Evolutionary conservation across 2,329 filamentous ascomycete genomes (phyloP).

Genomic region (Bimuria novae-zelandiae): DNA sequence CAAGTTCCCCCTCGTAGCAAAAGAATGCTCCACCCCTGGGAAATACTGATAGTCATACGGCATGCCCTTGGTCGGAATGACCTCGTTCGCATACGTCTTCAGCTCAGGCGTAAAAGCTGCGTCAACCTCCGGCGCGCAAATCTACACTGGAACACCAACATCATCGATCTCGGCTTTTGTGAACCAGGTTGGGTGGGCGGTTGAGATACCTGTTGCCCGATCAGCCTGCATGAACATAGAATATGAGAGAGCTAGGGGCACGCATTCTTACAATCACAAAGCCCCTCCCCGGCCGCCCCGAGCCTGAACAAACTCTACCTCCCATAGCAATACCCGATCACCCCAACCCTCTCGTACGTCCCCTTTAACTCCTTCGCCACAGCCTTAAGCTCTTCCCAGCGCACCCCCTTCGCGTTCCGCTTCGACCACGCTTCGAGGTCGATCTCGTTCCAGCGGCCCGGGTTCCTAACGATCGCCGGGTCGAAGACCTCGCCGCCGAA

Average conservation of each 20-base stretch:
- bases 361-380: constrained; percentile 32
- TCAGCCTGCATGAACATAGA: neutral
- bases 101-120: constrained; percentile 25
- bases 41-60: constrained; percentile 31
- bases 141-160: constrained; percentile 21
- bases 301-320: constrained; percentile 36
- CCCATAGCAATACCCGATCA: constrained; percentile 53
- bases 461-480: constrained; percentile 4
- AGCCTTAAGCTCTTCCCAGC: constrained; percentile 42
- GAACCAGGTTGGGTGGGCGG: constrained; percentile 24
- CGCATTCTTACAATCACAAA: no score
- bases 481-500: constrained; percentile 25
- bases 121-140: constrained; percentile 28
- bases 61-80: constrained; percentile 20
- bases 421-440: constrained; percentile 43
- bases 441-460: constrained; percentile 26
- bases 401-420: constrained; percentile 40
- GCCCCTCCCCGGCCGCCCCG: no score
- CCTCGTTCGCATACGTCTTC: constrained; percentile 25
- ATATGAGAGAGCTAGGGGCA: neutral
- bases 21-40: constrained; percentile 28
- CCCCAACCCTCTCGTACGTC: constrained; percentile 41
- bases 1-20: constrained; percentile 25
- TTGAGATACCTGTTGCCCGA: constrained; percentile 14
- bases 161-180: constrained; percentile 25